phyloP scores from a whole-genome alignment of 2,329 filamentous ascomycete genomes.

The Ophiostoma tasmaniense region DNA sequence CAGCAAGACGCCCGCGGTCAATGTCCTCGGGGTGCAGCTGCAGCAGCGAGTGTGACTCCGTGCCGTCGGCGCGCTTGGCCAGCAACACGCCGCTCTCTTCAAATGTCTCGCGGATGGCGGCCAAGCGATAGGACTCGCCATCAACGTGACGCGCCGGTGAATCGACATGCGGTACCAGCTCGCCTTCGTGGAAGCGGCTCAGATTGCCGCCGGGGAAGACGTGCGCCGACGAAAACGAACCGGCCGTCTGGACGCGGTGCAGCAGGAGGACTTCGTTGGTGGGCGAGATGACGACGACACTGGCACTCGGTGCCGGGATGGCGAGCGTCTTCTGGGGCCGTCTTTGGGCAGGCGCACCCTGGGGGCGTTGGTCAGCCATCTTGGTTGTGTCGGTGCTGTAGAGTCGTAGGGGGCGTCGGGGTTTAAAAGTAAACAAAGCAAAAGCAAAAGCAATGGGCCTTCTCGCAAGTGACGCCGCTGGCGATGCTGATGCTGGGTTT shows the following conservation, averaged over 20 bases:
- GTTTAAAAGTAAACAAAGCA: not conserved
- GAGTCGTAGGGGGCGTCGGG: not conserved
- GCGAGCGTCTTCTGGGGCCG: conserved; percentile 7
- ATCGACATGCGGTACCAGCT: conserved; percentile 33
- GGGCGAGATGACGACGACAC: conserved; percentile 77
- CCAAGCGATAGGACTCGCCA: conserved; percentile 64
- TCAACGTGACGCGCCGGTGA: conserved; percentile 58
- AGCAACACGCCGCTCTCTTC: conserved; percentile 90
- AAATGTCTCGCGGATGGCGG: conserved; percentile 84
- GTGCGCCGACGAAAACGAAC: conserved; percentile 81
- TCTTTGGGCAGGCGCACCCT: not conserved
- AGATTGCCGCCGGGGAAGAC: conserved; percentile 92
- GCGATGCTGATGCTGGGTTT: not conserved
- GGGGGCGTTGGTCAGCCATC: not conserved
- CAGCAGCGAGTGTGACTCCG: conserved; percentile 38
- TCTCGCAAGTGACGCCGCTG: not conserved
- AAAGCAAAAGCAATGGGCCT: not conserved
- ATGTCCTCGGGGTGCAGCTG: conserved; percentile 51
- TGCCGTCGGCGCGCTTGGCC: conserved; percentile 41
- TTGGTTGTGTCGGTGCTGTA: not conserved
- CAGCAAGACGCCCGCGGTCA: conserved; percentile 55
- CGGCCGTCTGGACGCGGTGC: conserved; percentile 73
- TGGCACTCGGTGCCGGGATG: conserved; percentile 30
- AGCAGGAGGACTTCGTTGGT: conserved; percentile 81
- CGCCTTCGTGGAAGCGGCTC: conserved; percentile 66